These are phyloP conservation scores for Exophiala oligosperma DNA, from an alignment of 2,329 filamentous ascomycete species.

Conservation along the genomic window DNA sequence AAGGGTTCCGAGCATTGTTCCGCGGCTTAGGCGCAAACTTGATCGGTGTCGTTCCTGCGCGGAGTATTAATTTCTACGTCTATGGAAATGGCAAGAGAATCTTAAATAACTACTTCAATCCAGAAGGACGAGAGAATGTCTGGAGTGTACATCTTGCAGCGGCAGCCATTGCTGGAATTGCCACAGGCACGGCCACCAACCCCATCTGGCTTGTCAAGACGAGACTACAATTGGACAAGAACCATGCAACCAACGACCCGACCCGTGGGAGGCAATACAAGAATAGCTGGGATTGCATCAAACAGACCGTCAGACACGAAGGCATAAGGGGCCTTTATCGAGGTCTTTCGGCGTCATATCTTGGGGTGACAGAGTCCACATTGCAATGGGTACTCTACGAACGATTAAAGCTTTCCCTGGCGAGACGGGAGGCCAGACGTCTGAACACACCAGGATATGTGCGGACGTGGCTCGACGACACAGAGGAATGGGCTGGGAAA, in stretches of 20 bases:
- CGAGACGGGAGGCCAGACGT: slow-evolving; percentile 61
- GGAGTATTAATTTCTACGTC: slow-evolving; percentile 90
- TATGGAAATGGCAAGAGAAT: slow-evolving; percentile 90
- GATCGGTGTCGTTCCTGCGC: slow-evolving; percentile 82
- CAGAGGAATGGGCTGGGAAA: slow-evolving; percentile 76
- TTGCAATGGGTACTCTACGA: slow-evolving; percentile 95
- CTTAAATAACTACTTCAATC: slow-evolving; percentile 71
- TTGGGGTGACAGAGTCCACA: slow-evolving; percentile 87
- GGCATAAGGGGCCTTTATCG: slow-evolving; percentile 82
- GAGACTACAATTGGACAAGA: slow-evolving; percentile 86
- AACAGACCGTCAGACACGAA: slow-evolving; percentile 77
- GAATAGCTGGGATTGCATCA: slow-evolving; percentile 85
- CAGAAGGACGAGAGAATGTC: slow-evolving; percentile 49
- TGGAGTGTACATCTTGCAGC: slow-evolving; percentile 70
- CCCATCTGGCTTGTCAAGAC: slow-evolving; percentile 98
- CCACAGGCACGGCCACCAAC: slow-evolving; percentile 88
- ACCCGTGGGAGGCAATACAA: slow-evolving; percentile 69
- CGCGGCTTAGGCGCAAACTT: slow-evolving; percentile 91
- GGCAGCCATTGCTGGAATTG: slow-evolving; percentile 75
- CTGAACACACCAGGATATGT: slow-evolving; percentile 58
- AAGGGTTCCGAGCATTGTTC: slow-evolving; percentile 86
- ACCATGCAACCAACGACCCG: slow-evolving; percentile 60
- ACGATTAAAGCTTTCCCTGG: slow-evolving; percentile 78
- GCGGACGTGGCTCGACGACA: slow-evolving; percentile 70
- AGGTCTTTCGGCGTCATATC: slow-evolving; percentile 85